phyloP scores from a whole-genome alignment of 768 basidiomycete genomes.

The Lepiota venenata region DNA sequence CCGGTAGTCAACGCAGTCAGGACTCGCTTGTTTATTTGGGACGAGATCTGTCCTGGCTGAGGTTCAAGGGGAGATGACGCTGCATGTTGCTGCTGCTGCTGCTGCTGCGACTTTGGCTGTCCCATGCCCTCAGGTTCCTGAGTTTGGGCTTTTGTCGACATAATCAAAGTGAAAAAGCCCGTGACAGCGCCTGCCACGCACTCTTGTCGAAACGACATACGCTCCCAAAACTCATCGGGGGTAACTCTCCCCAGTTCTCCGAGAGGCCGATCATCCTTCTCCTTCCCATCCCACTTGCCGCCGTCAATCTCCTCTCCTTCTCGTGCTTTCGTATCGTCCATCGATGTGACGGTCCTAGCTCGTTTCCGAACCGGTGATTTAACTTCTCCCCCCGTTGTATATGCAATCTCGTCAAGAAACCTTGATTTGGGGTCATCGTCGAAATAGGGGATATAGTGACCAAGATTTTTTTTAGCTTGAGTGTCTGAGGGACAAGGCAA shows the following conservation, averaged over 20 bases:
- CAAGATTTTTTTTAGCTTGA: conserved; percentile 48
- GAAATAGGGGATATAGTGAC: conserved; percentile 81
- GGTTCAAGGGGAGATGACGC: conserved; percentile 42
- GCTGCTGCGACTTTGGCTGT: not conserved
- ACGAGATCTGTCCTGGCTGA: conserved; percentile 59
- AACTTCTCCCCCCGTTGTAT: conserved; percentile 59
- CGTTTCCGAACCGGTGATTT: conserved; percentile 64
- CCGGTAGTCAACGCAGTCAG: conserved; percentile 64
- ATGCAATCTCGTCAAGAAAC: conserved; percentile 89
- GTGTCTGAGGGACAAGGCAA: conserved; percentile 38
- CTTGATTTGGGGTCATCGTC: conserved; percentile 97
- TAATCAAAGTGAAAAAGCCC: conserved; percentile 82
- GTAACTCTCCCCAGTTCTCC: conserved; percentile 60
- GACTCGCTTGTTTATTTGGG: conserved; percentile 67
- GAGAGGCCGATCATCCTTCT: conserved; percentile 34
- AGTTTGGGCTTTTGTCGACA: conserved; percentile 21
- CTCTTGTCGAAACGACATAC: conserved; percentile 95
- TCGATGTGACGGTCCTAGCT: conserved; percentile 31
- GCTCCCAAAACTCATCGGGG: conserved; percentile 91
- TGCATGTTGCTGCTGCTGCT: conserved; percentile 9
- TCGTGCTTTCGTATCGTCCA: conserved; percentile 19
- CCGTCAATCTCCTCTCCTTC: conserved; percentile 19
- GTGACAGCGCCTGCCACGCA: conserved; percentile 88
- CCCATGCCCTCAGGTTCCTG: not conserved
- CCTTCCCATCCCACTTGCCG: conserved; percentile 21